Percentiles rank a stretch among this genome's conserved stretches.
phyloP scores from a whole-genome alignment of 768 basidiomycete genomes.

The Mycena alexandri region DNA sequence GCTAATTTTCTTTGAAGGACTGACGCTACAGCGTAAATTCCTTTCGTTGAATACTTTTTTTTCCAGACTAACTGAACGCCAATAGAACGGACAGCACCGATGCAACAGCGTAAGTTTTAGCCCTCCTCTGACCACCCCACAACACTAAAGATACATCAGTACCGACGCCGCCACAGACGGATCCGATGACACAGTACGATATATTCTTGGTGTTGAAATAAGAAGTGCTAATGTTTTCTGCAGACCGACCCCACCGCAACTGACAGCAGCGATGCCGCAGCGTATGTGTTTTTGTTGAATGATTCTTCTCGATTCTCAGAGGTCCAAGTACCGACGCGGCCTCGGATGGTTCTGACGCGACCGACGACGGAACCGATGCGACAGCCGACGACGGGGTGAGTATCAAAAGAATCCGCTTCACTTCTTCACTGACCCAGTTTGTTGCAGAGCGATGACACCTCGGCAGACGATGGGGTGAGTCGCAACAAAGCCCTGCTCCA shows the following conservation, averaged over 20 bases:
- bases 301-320: too few relatives aligned
- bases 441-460: neutral
- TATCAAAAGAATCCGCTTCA: too few relatives aligned
- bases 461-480: conserved; percentile 7
- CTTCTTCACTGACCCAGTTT: neutral
- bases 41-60: too few relatives aligned
- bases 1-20: too few relatives aligned
- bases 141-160: neutral
- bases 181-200: neutral
- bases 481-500: too few relatives aligned
- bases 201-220: neutral
- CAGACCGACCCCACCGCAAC: conserved; percentile 2
- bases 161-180: conserved; percentile 4
- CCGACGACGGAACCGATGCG: too few relatives aligned
- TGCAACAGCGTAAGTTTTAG: conserved; percentile 9
- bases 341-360: too few relatives aligned
- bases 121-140: neutral
- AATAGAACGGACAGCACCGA: conserved; percentile 16
- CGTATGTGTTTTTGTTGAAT: too few relatives aligned
- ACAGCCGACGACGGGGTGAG: too few relatives aligned
- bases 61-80: neutral
- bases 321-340: too few relatives aligned
- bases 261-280: neutral
- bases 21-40: too few relatives aligned
- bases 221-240: too few relatives aligned